These are phyloP conservation scores for Magnusiomyces magnusii DNA, from an alignment of 1,139 yeast genomes.

Conservation along the genomic window DNA sequence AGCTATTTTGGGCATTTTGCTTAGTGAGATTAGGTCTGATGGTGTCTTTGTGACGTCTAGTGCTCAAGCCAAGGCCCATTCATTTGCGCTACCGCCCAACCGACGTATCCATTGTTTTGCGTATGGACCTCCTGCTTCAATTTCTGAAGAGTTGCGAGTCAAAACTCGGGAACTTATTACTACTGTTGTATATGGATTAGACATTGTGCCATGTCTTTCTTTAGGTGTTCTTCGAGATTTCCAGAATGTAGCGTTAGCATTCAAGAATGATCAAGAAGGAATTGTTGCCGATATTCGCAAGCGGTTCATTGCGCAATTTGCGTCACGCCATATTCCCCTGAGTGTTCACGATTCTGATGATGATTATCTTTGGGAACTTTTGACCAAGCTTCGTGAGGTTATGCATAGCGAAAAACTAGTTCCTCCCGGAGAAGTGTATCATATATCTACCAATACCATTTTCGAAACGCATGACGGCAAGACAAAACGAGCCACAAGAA, in stretches of 20 bases:
- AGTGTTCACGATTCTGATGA: slow-evolving; percentile 25
- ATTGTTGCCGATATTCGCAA: slow-evolving; percentile 26
- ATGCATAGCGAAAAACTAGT: slow-evolving; percentile 33
- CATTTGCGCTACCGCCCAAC: slow-evolving; percentile 26
- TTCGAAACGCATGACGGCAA: slow-evolving; percentile 29
- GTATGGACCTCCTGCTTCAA: slow-evolving; percentile 34
- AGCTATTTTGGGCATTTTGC: slow-evolving; percentile 29
- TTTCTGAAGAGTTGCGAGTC: slow-evolving; percentile 26
- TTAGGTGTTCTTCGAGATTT: slow-evolving; percentile 32
- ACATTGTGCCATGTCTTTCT: slow-evolving; percentile 33
- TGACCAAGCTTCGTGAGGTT: slow-evolving; percentile 26
- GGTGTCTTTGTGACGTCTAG: slow-evolving; percentile 23
- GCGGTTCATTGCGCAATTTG: slow-evolving; percentile 28
- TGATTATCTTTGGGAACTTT: slow-evolving; percentile 28
- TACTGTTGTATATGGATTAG: slow-evolving; percentile 32
- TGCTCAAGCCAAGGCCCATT: slow-evolving; percentile 4
- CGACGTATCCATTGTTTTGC: slow-evolving; percentile 31
- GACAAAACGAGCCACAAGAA: slow-evolving; percentile 28
- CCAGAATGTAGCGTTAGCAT: slow-evolving; percentile 29
- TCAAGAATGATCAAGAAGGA: slow-evolving; percentile 27
- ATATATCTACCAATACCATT: slow-evolving; percentile 27
- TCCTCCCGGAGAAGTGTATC: slow-evolving; percentile 34
- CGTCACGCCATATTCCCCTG: slow-evolving; percentile 25
- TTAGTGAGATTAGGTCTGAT: slow-evolving; percentile 21
- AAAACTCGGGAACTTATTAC: slow-evolving; percentile 27